Evolutionary conservation across 805 yeast species (phyloP), one percentile per base, ranked within the genome.

Genomic region (Nakazawaea pomicola): DNA sequence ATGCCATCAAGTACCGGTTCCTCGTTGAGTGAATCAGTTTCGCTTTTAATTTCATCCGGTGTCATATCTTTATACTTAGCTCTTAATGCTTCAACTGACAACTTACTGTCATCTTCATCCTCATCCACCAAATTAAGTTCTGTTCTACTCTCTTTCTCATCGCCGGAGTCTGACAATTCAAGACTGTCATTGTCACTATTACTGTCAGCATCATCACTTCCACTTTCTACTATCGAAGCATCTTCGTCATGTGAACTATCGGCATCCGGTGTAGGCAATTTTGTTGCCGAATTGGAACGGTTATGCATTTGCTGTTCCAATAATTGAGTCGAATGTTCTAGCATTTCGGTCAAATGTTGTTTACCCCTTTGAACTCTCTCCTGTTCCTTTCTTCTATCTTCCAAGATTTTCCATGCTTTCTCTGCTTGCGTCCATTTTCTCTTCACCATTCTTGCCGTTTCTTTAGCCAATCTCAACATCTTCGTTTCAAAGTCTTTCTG

Each of bases 351-450:
- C 43, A 91, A 68, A 56, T 90, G 95, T 52, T 86, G 85, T 55
- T 89, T 84, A 29, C 97, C 96, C 53, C 83, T 79, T 8, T 76
- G 74, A 40, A 85, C 76, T 55, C 88, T 83, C 51, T 83, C 72
- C 49, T 85, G 90, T 50, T 87, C 95, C 45, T 74, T 82, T 49
- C 84, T 87, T 46, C 82, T 78, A 35, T 81, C 80, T 55, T 85
- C 93, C 45, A 85, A 66, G 12, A 80, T 83, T 36, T 69, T 71
- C 55, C 75, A 82, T 1, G 87, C 95, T 57, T 85, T 88, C 47
- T 82, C 86, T 2, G 97, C 99, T 36, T 89, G 70, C 17, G 72
- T 65, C 99, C 99, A 93, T 54, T 93, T 80, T 57, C 81, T 88
- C 60, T 83, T 83, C 9, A 93, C 96, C 33, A 89, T 88, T 51